Percentiles rank a stretch among this genome's conserved stretches.
Evolutionary conservation across 176 grass and related monocot genomes (phyloP).

Genomic region (Neostapfia colusana): DNA sequence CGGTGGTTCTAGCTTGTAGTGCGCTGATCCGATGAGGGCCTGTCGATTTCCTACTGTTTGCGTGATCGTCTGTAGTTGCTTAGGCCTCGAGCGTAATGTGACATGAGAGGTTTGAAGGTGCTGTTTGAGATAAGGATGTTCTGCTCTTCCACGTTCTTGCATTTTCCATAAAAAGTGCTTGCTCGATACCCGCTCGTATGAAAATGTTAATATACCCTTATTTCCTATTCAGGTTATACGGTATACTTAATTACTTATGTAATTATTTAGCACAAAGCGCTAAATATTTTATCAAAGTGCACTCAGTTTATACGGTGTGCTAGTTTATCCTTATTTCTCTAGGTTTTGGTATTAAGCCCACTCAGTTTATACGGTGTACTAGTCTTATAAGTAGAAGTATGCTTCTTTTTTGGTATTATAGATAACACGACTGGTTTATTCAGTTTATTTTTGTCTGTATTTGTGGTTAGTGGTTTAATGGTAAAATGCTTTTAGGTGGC

Average conservation of each 20-base stretch:
- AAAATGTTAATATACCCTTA: neutral
- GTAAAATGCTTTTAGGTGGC: neutral
- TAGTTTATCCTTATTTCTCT: neutral
- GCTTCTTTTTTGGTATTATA: neutral
- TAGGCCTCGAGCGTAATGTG: neutral
- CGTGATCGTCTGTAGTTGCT: neutral
- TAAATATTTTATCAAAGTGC: neutral
- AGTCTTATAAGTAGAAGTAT: neutral
- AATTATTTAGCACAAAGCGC: neutral
- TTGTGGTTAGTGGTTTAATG: neutral
- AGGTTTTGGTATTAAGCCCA: neutral
- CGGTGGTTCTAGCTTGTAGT: constrained; percentile 27
- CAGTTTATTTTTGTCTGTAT: neutral
- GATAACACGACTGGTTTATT: neutral
- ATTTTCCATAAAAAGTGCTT: neutral
- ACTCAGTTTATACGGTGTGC: neutral
- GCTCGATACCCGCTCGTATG: neutral
- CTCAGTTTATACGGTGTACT: neutral
- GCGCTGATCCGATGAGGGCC: neutral
- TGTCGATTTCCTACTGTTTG: neutral
- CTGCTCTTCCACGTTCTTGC: neutral
- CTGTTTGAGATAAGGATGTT: neutral
- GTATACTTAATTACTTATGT: neutral
- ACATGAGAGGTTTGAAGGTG: neutral
- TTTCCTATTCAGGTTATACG: neutral